Percentiles rank a stretch among this genome's conserved stretches.
These are phyloP conservation scores for Fraxinus ornus DNA, from an alignment of 305 asterid species.

Conservation along the genomic window DNA sequence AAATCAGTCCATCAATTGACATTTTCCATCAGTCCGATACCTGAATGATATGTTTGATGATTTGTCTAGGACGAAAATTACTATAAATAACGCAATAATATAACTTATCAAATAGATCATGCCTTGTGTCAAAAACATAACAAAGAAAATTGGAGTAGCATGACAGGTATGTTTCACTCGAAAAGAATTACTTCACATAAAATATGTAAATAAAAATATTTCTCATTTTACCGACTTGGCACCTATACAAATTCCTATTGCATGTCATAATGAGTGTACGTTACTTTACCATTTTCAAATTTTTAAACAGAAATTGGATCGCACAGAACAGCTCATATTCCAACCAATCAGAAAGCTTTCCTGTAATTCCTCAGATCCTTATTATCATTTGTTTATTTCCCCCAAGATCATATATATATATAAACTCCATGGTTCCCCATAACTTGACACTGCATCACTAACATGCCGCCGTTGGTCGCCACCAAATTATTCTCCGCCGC, in stretches of 20 bases:
- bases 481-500: not conserved
- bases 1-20: too few relatives aligned
- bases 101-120: not conserved
- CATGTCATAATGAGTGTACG: slow-evolving; percentile 40
- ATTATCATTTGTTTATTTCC: not conserved
- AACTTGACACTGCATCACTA: not conserved
- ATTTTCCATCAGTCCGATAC: not conserved
- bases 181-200: not conserved
- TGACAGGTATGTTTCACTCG: not conserved
- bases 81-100: not conserved
- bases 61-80: too few relatives aligned
- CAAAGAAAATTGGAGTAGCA: not conserved
- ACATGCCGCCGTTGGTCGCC: slow-evolving; percentile 4
- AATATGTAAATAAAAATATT: not conserved
- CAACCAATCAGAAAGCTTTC: slow-evolving; percentile 41
- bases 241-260: not conserved
- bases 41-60: not conserved
- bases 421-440: slow-evolving; percentile 1
- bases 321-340: slow-evolving; percentile 48
- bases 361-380: slow-evolving; percentile 2
- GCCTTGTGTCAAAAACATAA: not conserved
- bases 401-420: not conserved
- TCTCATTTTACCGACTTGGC: not conserved
- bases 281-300: slow-evolving; percentile 47
- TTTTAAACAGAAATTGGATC: slow-evolving; percentile 35